Evolutionary conservation across 768 basidiomycete genomes (phyloP), one percentile per base, ranked within the genome.

Genomic region (Mycena rosella): DNA sequence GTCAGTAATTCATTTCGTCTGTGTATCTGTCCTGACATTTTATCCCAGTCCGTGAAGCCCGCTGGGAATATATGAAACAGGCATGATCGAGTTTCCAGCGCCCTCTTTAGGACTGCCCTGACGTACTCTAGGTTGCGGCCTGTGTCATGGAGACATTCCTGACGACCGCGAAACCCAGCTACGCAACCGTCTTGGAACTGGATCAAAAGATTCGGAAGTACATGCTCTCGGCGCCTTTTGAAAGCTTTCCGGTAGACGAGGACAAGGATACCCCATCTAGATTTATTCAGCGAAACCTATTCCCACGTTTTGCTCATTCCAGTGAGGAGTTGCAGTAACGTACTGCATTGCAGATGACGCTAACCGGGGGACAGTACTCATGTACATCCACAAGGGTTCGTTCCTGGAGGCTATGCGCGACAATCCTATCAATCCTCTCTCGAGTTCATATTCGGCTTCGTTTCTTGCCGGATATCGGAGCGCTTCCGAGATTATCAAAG

Each of bases 391-490:
- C 63, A 78, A 80, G 63, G 81, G 79, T n/a, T 85, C 81, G 72
- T 85, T 85, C 59, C 79, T 84, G 0, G 82, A 83, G 49, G 83
- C 85, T 0, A 74, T 86, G 62, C 74, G 81, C 14, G 83, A 83
- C 51, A 76, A 79, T 52, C 83, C 85, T 27, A 71, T 73, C 20
- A 83, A 85, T 61, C 85, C 85, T 11, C 78, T 86, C 15, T 75
- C 79, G 34, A 84, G 82, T 64, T 77, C 82, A 6, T 85, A 84
- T 48, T 81, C 85, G 0, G 82, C 85, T 7, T 85, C 84, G 11
- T 84, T 84, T 65, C 78, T 86, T 20, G 83, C 85, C 4, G 81
- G 80, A 17, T 84, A 84, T 69, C 79, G 83, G 44, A 82, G 81
- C 56, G 84, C 85, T 14, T 85, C 84, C 2, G 78, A 80, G 55